Percentiles rank a stretch among this genome's conserved stretches.
These are phyloP conservation scores for Geotrichum reessii DNA, from an alignment of 1,139 yeast genomes.

Conservation along the genomic window DNA sequence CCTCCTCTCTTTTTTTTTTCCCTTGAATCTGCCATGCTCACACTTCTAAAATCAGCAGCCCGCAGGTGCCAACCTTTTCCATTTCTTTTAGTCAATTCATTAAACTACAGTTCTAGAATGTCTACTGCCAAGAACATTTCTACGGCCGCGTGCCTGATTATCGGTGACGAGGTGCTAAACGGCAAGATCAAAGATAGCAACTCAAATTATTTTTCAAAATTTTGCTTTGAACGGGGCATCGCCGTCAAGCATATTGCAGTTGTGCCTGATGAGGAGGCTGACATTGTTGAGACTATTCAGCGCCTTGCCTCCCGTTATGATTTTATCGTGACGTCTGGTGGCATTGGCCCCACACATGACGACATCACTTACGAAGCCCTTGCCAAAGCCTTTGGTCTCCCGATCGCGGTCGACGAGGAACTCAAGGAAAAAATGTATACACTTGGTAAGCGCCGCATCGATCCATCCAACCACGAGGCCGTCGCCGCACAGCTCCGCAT, in stretches of 20 bases:
- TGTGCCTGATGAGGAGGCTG: slow-evolving; percentile 69
- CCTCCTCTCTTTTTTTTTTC: background rate
- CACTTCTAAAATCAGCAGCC: background rate
- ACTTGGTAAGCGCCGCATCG: slow-evolving; percentile 42
- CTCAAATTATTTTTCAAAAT: slow-evolving; percentile 62
- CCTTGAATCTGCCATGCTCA: background rate
- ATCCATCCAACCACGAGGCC: slow-evolving; percentile 39
- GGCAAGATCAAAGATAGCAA: slow-evolving; percentile 83
- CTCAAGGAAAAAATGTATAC: slow-evolving; percentile 57
- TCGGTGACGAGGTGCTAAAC: slow-evolving; percentile 83
- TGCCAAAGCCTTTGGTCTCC: slow-evolving; percentile 55
- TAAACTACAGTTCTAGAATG: background rate
- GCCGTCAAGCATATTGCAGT: slow-evolving; percentile 62
- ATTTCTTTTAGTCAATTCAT: background rate
- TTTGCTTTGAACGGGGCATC: slow-evolving; percentile 60
- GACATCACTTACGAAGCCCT: slow-evolving; percentile 74
- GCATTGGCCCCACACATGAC: slow-evolving; percentile 84
- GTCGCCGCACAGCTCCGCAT: slow-evolving; percentile 59
- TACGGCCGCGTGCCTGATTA: slow-evolving; percentile 48
- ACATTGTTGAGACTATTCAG: slow-evolving; percentile 52
- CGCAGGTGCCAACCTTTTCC: background rate
- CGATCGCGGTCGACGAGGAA: slow-evolving; percentile 48
- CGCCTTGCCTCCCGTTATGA: slow-evolving; percentile 52
- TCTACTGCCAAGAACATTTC: slow-evolving; percentile 15
- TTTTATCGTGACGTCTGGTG: slow-evolving; percentile 73